A percentile compares a stretch with the other conserved stretches of the same genome.
These are phyloP conservation scores for Symbiotaphrina buchneri DNA, from an alignment of 495 filamentous ascomycete species.

Conservation along the genomic window DNA sequence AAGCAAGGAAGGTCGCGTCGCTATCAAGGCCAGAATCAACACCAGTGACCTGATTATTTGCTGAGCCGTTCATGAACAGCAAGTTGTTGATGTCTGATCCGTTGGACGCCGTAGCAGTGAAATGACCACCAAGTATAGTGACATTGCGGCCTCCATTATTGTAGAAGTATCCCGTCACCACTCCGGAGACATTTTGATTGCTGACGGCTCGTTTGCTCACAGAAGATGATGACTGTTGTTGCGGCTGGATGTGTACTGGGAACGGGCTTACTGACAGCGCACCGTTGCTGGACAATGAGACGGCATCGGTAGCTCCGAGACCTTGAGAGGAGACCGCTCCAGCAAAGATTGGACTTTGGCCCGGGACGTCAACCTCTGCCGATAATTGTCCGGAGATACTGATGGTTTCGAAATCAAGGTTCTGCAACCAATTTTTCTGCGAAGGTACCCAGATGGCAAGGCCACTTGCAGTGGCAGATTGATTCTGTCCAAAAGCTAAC, in stretches of 20 bases:
- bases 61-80: constrained; percentile 43
- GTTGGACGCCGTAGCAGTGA: constrained; percentile 43
- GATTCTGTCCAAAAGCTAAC: constrained; percentile 35
- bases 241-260: constrained; percentile 32
- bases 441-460: constrained; percentile 95
- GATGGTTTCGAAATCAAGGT: constrained; percentile 41
- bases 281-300: constrained; percentile 28
- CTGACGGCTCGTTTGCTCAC: constrained; percentile 33
- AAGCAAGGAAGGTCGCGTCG: constrained; percentile 51
- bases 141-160: constrained; percentile 42
- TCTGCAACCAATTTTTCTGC: constrained; percentile 68
- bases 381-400: constrained; percentile 48
- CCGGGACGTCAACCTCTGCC: constrained; percentile 36
- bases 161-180: constrained; percentile 60
- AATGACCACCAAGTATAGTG: constrained; percentile 78
- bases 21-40: constrained; percentile 37
- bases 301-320: constrained; percentile 43
- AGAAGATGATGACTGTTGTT: constrained; percentile 11
- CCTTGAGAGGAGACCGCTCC: constrained; percentile 55
- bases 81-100: constrained; percentile 60
- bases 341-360: constrained; percentile 41
- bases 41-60: constrained; percentile 42
- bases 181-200: constrained; percentile 29
- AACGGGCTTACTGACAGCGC: constrained; percentile 25
- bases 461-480: constrained; percentile 36